These are phyloP conservation scores for Isatis tinctoria DNA, from an alignment of 345 rosid species.

Conservation along the genomic window DNA sequence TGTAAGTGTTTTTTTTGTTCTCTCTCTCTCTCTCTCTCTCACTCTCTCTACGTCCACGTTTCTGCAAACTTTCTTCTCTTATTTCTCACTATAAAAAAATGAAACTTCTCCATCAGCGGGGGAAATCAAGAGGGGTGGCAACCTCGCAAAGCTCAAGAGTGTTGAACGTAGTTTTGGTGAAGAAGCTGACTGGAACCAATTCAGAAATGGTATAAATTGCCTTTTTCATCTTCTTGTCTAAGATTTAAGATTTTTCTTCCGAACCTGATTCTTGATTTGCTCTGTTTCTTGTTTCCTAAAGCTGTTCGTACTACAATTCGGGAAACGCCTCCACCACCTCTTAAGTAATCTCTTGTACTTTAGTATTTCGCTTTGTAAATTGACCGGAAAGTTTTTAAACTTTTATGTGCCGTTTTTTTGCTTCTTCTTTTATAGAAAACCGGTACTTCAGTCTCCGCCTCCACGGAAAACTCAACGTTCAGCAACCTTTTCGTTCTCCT, in stretches of 20 bases:
- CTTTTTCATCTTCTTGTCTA: background rate
- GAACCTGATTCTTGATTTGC: slow-evolving; percentile 25
- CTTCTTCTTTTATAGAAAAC: slow-evolving; percentile 44
- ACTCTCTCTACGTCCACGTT: background rate
- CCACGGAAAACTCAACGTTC: slow-evolving; percentile 56
- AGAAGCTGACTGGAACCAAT: slow-evolving; percentile 73
- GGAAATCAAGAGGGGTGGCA: slow-evolving; percentile 62
- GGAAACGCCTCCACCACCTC: slow-evolving; percentile 50
- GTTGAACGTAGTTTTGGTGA: slow-evolving; percentile 62
- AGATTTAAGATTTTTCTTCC: background rate
- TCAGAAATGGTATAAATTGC: slow-evolving; percentile 51
- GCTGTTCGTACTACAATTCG: slow-evolving; percentile 76
- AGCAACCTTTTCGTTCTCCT: slow-evolving; percentile 70
- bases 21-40: background rate
- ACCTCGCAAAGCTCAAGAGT: slow-evolving; percentile 50
- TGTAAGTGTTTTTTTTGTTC: slow-evolving; percentile 38
- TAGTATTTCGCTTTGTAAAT: background rate
- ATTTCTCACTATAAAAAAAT: background rate
- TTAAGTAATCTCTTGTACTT: slow-evolving; percentile 39
- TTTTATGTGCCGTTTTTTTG: background rate
- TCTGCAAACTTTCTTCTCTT: background rate
- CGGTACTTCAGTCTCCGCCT: slow-evolving; percentile 62
- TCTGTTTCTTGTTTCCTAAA: slow-evolving; percentile 26
- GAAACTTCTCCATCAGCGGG: slow-evolving; percentile 47
- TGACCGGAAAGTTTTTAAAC: background rate